A percentile compares a stretch with the other conserved stretches of the same genome.
phyloP scores from a whole-genome alignment of 2,329 filamentous ascomycete species.

The Daldinia eschscholtzii region DNA sequence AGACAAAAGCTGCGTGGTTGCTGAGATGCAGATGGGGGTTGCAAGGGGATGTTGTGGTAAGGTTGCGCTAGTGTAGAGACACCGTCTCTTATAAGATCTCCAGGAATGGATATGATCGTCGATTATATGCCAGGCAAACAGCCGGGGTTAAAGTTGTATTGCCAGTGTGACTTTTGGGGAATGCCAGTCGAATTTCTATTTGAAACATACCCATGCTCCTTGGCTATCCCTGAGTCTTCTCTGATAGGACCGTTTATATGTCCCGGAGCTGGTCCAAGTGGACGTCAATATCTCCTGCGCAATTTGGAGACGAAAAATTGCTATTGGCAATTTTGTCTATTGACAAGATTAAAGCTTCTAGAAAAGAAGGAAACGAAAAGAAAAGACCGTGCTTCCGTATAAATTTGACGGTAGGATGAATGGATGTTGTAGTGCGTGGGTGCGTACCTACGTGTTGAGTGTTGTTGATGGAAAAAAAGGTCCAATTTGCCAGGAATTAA shows the following conservation, averaged over 20 bases:
- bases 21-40: slow-evolving; percentile 37
- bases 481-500: neutral
- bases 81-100: slow-evolving; percentile 39
- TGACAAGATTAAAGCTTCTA: slow-evolving; percentile 41
- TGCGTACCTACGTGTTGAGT: neutral
- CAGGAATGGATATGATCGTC: slow-evolving; percentile 50
- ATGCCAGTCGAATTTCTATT: slow-evolving; percentile 50
- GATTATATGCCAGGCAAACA: slow-evolving; percentile 41
- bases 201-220: slow-evolving; percentile 54
- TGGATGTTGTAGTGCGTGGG: neutral
- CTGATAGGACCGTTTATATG: slow-evolving; percentile 42
- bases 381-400: slow-evolving; percentile 23
- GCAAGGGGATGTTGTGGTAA: slow-evolving; percentile 39
- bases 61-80: slow-evolving; percentile 48
- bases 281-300: slow-evolving; percentile 47
- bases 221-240: slow-evolving; percentile 37
- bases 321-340: slow-evolving; percentile 40
- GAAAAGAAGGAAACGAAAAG: slow-evolving; percentile 40
- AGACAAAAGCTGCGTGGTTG: slow-evolving; percentile 18
- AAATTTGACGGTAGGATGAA: slow-evolving; percentile 16
- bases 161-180: slow-evolving; percentile 52
- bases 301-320: slow-evolving; percentile 47
- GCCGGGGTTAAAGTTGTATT: slow-evolving; percentile 44
- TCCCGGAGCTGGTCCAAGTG: slow-evolving; percentile 41
- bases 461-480: neutral